Conservation (phyloP, 108 stramenopile genomes). For the Pseudonitzschia delicatissima region DNA sequence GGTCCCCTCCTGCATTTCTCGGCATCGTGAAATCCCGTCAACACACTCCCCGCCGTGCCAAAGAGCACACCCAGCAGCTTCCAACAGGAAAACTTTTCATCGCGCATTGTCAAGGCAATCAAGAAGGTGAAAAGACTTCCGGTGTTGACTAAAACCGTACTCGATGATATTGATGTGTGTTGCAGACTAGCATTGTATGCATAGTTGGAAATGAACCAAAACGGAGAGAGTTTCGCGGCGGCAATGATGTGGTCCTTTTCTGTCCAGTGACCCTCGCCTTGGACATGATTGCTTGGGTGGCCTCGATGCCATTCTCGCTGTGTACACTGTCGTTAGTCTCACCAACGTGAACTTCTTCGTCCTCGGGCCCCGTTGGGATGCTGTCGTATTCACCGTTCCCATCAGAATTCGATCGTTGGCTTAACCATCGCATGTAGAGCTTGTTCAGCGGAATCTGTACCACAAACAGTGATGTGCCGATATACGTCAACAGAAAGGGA, state of each 20-base stretch:
- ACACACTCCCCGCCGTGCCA: slow-evolving; percentile 64
- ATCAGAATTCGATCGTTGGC: neutral
- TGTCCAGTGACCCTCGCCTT: slow-evolving; percentile 29
- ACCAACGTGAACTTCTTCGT: neutral
- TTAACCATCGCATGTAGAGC: neutral
- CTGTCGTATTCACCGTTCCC: neutral
- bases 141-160: slow-evolving; percentile 88
- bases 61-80: slow-evolving; percentile 67
- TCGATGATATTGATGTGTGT: slow-evolving; percentile 87
- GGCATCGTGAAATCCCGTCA: slow-evolving; percentile 64
- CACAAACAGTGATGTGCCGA: slow-evolving; percentile 80
- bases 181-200: slow-evolving; percentile 81
- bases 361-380: neutral
- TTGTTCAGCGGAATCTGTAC: slow-evolving; percentile 61
- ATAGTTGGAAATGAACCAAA: slow-evolving; percentile 93
- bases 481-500: slow-evolving; percentile 91
- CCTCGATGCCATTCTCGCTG: neutral
- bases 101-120: slow-evolving; percentile 67
- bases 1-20: neutral
- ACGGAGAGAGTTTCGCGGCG: slow-evolving; percentile 62
- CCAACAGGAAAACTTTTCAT: slow-evolving; percentile 52
- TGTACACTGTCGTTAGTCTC: neutral
- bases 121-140: slow-evolving; percentile 92
- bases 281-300: neutral
- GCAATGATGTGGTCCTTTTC: slow-evolving; percentile 39